These are phyloP conservation scores for Digitaria exilis DNA, from an alignment of 202 grass and related monocot species.

Conservation along the genomic window DNA sequence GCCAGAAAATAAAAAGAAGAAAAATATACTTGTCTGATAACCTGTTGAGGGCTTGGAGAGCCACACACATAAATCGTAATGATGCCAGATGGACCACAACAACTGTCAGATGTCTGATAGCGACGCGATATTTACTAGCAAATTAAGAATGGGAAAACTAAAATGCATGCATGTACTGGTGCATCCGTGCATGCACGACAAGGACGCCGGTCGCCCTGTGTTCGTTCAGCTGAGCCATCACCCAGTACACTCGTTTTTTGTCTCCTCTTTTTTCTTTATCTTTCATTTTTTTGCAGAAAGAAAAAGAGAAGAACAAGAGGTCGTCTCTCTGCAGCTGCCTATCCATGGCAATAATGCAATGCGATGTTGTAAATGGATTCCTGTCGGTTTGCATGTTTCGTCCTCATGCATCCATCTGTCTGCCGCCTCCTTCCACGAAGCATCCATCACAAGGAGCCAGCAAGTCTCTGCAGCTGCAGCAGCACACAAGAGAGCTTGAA, in stretches of 20 bases:
- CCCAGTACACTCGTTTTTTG: too few species aligned
- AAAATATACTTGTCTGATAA: neutral
- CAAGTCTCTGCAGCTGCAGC: neutral
- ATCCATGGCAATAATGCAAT: neutral
- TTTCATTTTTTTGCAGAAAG: neutral
- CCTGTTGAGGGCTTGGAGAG: neutral
- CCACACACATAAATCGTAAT: neutral
- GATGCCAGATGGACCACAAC: neutral
- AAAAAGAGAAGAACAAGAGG: neutral
- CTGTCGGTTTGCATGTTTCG: slow-evolving; percentile 44
- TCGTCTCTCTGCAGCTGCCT: neutral
- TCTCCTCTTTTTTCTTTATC: too few species aligned
- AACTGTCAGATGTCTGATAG: slow-evolving; percentile 10
- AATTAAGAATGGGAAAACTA: neutral
- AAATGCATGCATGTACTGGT: neutral
- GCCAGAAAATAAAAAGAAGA: neutral
- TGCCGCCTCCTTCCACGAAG: slow-evolving; percentile 29
- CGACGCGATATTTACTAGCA: neutral
- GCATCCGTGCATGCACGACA: neutral
- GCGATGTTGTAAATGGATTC: neutral
- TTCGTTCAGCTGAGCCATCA: neutral
- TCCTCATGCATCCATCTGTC: neutral
- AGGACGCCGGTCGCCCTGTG: neutral
- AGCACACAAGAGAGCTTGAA: neutral
- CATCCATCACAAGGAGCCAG: neutral